Evolutionary conservation across 2,329 filamentous ascomycete species (phyloP).

Genomic region (Paecilomyces dactylethromorphus): DNA sequence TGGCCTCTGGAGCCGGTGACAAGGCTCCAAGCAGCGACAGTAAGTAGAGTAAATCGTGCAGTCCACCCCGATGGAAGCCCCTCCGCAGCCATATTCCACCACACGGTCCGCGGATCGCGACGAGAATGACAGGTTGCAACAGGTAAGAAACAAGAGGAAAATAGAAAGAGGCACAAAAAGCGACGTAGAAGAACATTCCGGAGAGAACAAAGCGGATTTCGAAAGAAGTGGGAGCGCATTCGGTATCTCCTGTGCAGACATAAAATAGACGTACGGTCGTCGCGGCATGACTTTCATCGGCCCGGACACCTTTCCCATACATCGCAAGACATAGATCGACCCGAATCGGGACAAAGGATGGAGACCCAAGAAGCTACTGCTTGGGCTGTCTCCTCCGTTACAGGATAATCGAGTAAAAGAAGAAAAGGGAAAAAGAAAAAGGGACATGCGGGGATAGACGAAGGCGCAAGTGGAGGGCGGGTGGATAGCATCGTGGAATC

Average conservation of each 20-base stretch:
- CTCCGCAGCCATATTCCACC: background rate
- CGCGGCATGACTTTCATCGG: constrained; percentile 15
- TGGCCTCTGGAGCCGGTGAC: background rate
- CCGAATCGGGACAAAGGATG: background rate
- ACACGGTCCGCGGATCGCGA: background rate
- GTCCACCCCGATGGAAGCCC: background rate
- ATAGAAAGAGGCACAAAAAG: constrained; percentile 4
- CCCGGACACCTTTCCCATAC: constrained; percentile 7
- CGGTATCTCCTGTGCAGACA: constrained; percentile 26
- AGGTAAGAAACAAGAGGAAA: constrained; percentile 1
- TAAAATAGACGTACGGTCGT: constrained; percentile 15
- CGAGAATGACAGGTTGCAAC: constrained; percentile 1
- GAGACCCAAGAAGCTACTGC: constrained; percentile 2
- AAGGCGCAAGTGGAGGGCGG: background rate
- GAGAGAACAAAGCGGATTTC: constrained; percentile 5
- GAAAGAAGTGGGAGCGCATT: constrained; percentile 2
- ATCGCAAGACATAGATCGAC: constrained; percentile 7
- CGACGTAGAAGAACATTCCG: constrained; percentile 1
- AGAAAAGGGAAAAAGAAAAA: constrained; percentile 8
- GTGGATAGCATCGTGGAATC: background rate
- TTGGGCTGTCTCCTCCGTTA: constrained; percentile 7
- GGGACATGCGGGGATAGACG: background rate
- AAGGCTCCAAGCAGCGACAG: background rate
- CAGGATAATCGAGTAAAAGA: constrained; percentile 8
- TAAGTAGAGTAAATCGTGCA: background rate